These are phyloP conservation scores for Helminthosporium solani DNA, from an alignment of 2,329 filamentous ascomycete species.

Conservation along the genomic window DNA sequence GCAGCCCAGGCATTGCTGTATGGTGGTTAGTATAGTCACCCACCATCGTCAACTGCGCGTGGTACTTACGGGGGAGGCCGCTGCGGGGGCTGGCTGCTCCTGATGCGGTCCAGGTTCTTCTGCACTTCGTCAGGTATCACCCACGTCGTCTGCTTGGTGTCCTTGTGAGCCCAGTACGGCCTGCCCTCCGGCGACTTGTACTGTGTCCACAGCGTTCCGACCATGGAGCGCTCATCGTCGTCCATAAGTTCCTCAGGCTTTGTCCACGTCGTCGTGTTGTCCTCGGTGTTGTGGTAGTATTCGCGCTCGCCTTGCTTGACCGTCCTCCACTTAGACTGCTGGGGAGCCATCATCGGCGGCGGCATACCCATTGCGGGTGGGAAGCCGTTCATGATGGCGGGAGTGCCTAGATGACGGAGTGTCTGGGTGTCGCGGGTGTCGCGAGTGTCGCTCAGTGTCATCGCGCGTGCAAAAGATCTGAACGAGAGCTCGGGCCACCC, in stretches of 20 bases:
- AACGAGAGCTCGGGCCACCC: not conserved
- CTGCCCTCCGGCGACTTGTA: conserved; percentile 82
- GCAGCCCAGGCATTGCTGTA: conserved; percentile 59
- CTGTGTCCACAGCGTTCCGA: conserved; percentile 88
- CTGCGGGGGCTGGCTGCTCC: conserved; percentile 48
- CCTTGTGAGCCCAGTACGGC: conserved; percentile 91
- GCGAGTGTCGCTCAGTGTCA: too few species aligned
- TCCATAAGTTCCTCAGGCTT: conserved; percentile 91
- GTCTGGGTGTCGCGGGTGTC: not conserved
- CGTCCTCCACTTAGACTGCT: conserved; percentile 67
- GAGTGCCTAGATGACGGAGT: not conserved
- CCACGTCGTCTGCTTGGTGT: conserved; percentile 92
- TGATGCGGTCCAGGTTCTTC: conserved; percentile 76
- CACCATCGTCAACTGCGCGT: not conserved
- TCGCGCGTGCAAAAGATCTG: not conserved
- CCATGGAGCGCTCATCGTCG: conserved; percentile 75
- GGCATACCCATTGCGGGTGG: conserved; percentile 48
- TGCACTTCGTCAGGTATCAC: conserved; percentile 73
- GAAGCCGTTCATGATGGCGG: conserved; percentile 62
- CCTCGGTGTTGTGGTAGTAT: conserved; percentile 88
- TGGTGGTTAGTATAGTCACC: conserved; percentile 3
- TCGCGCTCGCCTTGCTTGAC: conserved; percentile 74
- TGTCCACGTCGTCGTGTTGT: conserved; percentile 88
- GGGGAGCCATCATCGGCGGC: conserved; percentile 23
- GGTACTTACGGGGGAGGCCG: conserved; percentile 50